A percentile compares a stretch with the other conserved stretches of the same genome.
phyloP scores from a whole-genome alignment of 208 protist genomes.

The Acanthamoeba triangularis region DNA sequence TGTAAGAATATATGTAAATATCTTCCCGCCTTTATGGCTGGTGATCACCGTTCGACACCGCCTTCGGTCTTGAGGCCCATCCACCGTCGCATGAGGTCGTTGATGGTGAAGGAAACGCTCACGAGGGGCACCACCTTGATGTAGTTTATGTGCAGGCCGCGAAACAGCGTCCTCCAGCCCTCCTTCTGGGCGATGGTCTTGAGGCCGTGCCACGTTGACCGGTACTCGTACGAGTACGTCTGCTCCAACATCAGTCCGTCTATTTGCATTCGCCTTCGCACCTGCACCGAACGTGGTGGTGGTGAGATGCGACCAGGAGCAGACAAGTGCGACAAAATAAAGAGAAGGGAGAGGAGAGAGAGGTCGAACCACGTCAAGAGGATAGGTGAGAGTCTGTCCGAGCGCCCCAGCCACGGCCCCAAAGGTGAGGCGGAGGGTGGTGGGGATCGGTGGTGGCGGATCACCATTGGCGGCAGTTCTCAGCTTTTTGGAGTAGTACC shows the following conservation, averaged over 20 bases:
- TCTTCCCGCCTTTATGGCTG: too few species aligned
- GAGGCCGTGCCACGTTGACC: slow-evolving; percentile 36
- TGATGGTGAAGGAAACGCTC: slow-evolving; percentile 58
- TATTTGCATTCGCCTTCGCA: slow-evolving; percentile 63
- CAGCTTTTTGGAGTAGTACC: slow-evolving; percentile 45
- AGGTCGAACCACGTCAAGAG: slow-evolving; percentile 20
- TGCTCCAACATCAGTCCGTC: slow-evolving; percentile 37
- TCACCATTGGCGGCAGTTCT: neutral
- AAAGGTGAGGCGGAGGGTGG: slow-evolving; percentile 27
- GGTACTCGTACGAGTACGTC: slow-evolving; percentile 46
- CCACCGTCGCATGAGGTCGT: slow-evolving; percentile 60
- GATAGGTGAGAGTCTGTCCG: slow-evolving; percentile 56
- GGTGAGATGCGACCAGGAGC: too few species aligned
- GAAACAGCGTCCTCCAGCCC: slow-evolving; percentile 17
- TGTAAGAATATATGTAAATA: too few species aligned
- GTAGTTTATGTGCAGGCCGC: slow-evolving; percentile 70
- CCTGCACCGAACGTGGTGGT: neutral
- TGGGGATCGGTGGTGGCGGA: slow-evolving; percentile 28
- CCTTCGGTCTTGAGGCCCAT: slow-evolving; percentile 68
- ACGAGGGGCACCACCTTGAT: slow-evolving; percentile 69
- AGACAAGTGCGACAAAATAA: neutral
- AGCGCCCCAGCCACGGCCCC: slow-evolving; percentile 18
- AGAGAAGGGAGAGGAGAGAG: neutral
- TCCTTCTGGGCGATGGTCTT: neutral
- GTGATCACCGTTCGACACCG: slow-evolving; percentile 39